phyloP scores from a whole-genome alignment of 2,329 filamentous ascomycete species.

The Dichotomopilus funicola region DNA sequence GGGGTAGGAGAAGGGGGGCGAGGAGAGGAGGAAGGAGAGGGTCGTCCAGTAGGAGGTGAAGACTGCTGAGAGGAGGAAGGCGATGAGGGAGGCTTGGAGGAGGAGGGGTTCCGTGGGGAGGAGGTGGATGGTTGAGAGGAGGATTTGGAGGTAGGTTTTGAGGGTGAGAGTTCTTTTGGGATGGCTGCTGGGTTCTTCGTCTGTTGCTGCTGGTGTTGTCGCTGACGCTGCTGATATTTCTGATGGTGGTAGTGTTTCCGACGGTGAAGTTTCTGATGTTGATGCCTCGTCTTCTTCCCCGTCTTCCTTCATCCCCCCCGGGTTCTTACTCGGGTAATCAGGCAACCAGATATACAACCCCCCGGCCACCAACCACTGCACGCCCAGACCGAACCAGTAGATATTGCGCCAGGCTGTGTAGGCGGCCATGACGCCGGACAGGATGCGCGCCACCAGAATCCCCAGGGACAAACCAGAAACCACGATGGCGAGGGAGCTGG shows the following conservation, averaged over 20 bases:
- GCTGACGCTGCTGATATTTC: too few relatives aligned
- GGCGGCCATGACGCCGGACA: conserved; percentile 69
- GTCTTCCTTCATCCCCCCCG: conserved; percentile 38
- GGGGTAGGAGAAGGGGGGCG: conserved; percentile 60
- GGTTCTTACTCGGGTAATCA: conserved; percentile 72
- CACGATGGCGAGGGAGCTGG: conserved; percentile 65
- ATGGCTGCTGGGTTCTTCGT: too few relatives aligned
- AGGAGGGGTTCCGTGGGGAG: conserved; percentile 60
- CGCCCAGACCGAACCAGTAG: conserved; percentile 69
- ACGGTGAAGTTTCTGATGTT: too few relatives aligned
- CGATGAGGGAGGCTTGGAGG: conserved; percentile 61
- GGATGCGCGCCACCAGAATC: conserved; percentile 66
- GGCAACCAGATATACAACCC: conserved; percentile 70
- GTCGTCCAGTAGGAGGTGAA: conserved; percentile 57
- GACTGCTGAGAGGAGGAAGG: conserved; percentile 50
- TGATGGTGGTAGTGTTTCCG: too few relatives aligned
- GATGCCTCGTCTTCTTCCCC: background rate
- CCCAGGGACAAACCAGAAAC: conserved; percentile 70
- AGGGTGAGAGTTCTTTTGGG: background rate
- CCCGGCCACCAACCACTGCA: conserved; percentile 61
- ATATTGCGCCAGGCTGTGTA: conserved; percentile 69
- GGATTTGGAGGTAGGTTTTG: conserved; percentile 56
- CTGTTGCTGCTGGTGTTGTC: too few relatives aligned
- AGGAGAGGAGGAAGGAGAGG: conserved; percentile 69
- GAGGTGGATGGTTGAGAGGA: conserved; percentile 59